Evolutionary conservation across 495 filamentous ascomycete species (phyloP), one percentile per base, ranked within the genome.

Genomic region (Tirmania nivea): DNA sequence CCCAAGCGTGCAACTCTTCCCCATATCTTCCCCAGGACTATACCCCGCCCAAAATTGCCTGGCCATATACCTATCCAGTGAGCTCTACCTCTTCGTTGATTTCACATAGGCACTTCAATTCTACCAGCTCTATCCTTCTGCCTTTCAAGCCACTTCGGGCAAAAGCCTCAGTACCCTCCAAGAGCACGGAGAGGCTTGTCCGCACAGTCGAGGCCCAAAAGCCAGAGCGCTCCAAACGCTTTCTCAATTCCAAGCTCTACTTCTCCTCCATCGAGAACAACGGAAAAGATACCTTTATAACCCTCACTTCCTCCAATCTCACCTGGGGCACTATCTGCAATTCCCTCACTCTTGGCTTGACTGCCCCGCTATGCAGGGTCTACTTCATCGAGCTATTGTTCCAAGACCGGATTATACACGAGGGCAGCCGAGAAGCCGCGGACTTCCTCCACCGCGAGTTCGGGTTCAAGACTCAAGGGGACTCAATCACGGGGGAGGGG

Each of bases 331-430:
- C 57, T 3, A 51, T 54, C 3, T 54, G 56, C 51, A 59, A 59
- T 37, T 53, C 50, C 10, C n/a, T 59, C 5, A 59, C 57, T 12
- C 19, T 59, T 34, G 57, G 57, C 3, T 47, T 59, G 34, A 53
- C 55, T 11, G 57, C 57, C 14, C 57, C 57, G 16, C 48, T 59
- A 35, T 59, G 57, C 17, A 57, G 57, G 25, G 57, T 59, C 19
- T 59, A 59, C 45, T 59, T 53, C n/a, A 51, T 59, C 45, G 57
- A 59, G 51, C 21, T 59, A 14, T n/a, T 59, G 21, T 59, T 59
- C 25, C 54, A 58, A 48, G 51, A 34, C 17, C 19, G 36, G 14
- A 50, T 36, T 37, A 50, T 59, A 1, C 39, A 45, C 17, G 14
- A 39, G 37, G 51, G 51, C 9, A 17, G 52, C 3, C 50, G 57